Evolutionary conservation across 345 rosid genomes (phyloP), one percentile per base, ranked within the genome.

Genomic region (Heritiera fomes): DNA sequence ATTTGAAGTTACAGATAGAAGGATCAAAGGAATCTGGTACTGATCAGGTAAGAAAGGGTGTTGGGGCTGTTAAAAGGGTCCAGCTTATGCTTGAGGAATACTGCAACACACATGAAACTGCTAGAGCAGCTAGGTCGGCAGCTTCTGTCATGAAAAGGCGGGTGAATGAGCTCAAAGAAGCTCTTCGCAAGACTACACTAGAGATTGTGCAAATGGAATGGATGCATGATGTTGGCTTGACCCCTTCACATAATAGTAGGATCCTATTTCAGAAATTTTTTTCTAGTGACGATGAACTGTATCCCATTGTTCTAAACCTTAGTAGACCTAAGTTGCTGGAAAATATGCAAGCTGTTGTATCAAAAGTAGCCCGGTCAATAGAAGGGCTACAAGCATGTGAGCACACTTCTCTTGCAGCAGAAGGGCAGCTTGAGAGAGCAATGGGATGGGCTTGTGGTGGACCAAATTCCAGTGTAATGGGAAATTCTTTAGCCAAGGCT

Each of bases 401-500:
- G 77, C 84, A 86, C 79, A 88, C 82, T 82, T 92, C 96, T 82
- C 49, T 86, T 56, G 81, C 87, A 40, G 97, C 96, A 23, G 96
- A 92, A 88, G 96, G 93, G 76, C 93, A 94, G 85, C 91, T 94
- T 45, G 98, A 92, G 87, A 90, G 98, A 84, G 96, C 98, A 78
- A 91, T 94, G 97, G 91, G 90, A 67, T 94, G 97, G 98, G 97
- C 98, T 82, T 94, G 98, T 64, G 97, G 97, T 73, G 97, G 93
- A 53, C 85, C 93, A 82, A 88, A 85, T 79, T 87, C 96, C 70
- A 79, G 78, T 79, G 74, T 84, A 53, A 60, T 82, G 66, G 97
- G 88, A 85, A 88, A 82, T 80, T 78, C 87, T 56, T 84, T 94
- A 53, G 76, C 87, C 80, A 94, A 89, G 89, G 81, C 83, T 75